Evolutionary conservation across 2,329 filamentous ascomycete genomes (phyloP).

Genomic region (Fonsecaea pugnacius): DNA sequence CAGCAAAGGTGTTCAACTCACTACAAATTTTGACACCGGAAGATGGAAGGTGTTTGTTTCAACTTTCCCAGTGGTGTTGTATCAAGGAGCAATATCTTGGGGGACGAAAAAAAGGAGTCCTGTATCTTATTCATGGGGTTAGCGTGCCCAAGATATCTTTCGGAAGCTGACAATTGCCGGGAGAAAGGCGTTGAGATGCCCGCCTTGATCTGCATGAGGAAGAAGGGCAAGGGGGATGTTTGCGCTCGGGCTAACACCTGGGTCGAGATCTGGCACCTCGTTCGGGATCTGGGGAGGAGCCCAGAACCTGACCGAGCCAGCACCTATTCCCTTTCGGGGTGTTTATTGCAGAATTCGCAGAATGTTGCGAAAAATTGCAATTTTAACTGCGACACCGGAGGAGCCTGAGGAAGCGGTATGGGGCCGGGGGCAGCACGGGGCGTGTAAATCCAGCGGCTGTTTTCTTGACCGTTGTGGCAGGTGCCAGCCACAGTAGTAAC

Average conservation of each 20-base stretch:
- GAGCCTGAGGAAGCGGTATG: conserved; percentile 15
- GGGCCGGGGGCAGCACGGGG: not conserved
- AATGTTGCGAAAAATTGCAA: conserved; percentile 3
- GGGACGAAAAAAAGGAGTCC: conserved; percentile 1
- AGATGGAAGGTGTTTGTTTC: conserved; percentile 25
- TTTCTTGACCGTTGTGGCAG: not conserved
- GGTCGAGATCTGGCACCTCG: conserved; percentile 1
- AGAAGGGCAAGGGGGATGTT: not conserved
- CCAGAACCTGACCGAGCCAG: conserved; percentile 3
- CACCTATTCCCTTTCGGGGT: not conserved
- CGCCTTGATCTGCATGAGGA: not conserved
- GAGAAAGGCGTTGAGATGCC: not conserved
- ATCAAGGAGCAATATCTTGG: conserved; percentile 21
- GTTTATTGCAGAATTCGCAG: not conserved
- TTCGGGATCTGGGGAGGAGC: conserved; percentile 7
- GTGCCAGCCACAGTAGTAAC: conserved; percentile 6
- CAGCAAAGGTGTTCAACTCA: conserved; percentile 11
- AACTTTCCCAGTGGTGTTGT: conserved; percentile 22
- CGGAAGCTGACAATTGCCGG: conserved; percentile 17
- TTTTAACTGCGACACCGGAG: conserved; percentile 18
- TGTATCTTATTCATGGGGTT: not conserved
- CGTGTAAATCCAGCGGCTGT: not conserved
- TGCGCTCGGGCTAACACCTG: not conserved
- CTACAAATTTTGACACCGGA: conserved; percentile 35
- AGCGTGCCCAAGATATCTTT: not conserved